Evolutionary conservation across 192 early-diverging fungal species (phyloP), one percentile per base, ranked within the genome.

Genomic region (Entomortierella chlamydospora): DNA sequence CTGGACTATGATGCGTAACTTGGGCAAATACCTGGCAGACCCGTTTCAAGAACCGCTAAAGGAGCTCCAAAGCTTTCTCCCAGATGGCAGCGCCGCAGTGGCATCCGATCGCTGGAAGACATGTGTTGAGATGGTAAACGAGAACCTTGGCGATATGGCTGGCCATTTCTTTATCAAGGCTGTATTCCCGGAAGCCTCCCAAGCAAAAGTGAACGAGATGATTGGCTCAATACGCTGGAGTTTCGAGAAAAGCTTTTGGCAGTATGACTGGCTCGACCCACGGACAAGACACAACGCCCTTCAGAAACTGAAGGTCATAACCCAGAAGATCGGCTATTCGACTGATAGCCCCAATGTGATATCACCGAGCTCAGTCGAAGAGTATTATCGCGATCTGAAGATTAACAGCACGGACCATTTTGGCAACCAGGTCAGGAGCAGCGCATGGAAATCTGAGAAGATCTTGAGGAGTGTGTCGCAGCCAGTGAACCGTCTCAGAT

Each of bases 291-390:
- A 57, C 2, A 55, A 59, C 4, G 83, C 86, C 4, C 49, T 73
- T 9, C 61, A 83, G 42, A 86, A 86, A 59, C 65, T 81, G 8
- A 59, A 73, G 47, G 73, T 72, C 10, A 66, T 87, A n/a, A 69
- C 72, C 17, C 62, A 65, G 31, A 84, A 83, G 49, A 64, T 87
- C 12, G 86, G 86, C 12, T 87, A 78, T 57, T 82, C 86, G 28
- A 70, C 68, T 26, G 33, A 34, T 4, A 58, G 56, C 18, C 82
- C 83, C 5, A 50, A 84, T 39, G 61, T 82, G 8, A 67, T 66
- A 43, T 82, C 82, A 26, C 70, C 84, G 18, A 66, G 77, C 23
- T 81, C 82, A 9, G 34, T 87, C 13, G 69, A 78, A 6, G 84
- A 76, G 23, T 84, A 81, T 54, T 87, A 86, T 53, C 31, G 26